Conservation (phyloP, 495 filamentous ascomycete species). For the Aspergillus saccharolyticus region DNA sequence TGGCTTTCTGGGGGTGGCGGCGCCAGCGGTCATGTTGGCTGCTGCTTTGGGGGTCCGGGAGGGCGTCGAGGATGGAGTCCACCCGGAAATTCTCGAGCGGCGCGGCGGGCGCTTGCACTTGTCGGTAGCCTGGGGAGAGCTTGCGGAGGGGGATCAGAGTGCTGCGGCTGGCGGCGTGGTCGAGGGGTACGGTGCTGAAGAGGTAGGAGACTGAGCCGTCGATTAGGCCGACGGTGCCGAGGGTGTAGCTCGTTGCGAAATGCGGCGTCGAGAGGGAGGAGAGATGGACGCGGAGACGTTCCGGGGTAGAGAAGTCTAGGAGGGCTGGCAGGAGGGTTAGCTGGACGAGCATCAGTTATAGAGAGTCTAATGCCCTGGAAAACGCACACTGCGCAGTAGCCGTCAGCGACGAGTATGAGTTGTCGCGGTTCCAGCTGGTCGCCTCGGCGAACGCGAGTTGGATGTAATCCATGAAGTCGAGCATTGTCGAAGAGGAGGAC, state of each 20-base stretch:
- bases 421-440: conserved; percentile 87
- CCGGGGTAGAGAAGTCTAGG: conserved; percentile 77
- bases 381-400: conserved; percentile 72
- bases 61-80: conserved; percentile 29
- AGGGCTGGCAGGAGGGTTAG: conserved; percentile 67
- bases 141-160: conserved; percentile 56
- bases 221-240: conserved; percentile 78
- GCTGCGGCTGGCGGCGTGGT: conserved; percentile 50
- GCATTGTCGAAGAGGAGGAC: conserved; percentile 53
- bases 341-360: neutral
- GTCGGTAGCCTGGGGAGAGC: conserved; percentile 66
- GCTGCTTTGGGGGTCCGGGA: conserved; percentile 4
- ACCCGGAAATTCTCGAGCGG: conserved; percentile 32
- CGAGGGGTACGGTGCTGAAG: conserved; percentile 73
- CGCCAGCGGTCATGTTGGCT: no score
- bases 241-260: conserved; percentile 85
- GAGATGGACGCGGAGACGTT: conserved; percentile 67
- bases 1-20: conserved; percentile 37
- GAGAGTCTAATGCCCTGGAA: neutral
- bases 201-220: conserved; percentile 90
- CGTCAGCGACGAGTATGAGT: conserved; percentile 84
- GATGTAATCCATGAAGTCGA: conserved; percentile 98
- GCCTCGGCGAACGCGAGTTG: conserved; percentile 85
- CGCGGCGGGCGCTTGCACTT: conserved; percentile 46
- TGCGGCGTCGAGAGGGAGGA: conserved; percentile 88